These are phyloP conservation scores for Candida arabinofermentans DNA, from an alignment of 805 yeast genomes.

Conservation along the genomic window DNA sequence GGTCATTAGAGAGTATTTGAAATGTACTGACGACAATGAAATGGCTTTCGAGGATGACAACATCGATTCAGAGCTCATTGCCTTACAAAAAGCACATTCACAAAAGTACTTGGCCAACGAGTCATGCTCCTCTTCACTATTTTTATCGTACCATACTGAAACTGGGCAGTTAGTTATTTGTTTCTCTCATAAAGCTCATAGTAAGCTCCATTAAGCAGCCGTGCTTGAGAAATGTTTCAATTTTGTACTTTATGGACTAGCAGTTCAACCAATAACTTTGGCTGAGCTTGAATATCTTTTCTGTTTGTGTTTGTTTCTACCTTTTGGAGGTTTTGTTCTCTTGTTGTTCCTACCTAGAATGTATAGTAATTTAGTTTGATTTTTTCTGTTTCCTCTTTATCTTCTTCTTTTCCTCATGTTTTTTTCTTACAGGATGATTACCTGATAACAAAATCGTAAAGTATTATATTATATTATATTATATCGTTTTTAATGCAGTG, in stretches of 20 bases:
- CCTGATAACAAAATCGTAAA: too few relatives aligned
- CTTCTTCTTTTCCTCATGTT: not conserved
- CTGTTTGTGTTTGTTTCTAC: not conserved
- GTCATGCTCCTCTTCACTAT: slow-evolving; percentile 25
- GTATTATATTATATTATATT: too few relatives aligned
- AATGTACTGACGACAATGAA: slow-evolving; percentile 19
- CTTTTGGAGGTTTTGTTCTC: not conserved
- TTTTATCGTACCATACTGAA: slow-evolving; percentile 23
- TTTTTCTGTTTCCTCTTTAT: not conserved
- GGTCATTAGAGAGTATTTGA: slow-evolving; percentile 16
- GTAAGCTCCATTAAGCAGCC: not conserved
- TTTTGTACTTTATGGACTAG: too few relatives aligned
- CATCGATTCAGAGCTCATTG: slow-evolving; percentile 21
- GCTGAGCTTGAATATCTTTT: not conserved
- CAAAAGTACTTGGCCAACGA: slow-evolving; percentile 3
- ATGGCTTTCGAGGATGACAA: slow-evolving; percentile 17
- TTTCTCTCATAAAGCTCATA: slow-evolving; percentile 29
- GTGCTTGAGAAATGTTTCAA: not conserved
- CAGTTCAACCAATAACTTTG: not conserved
- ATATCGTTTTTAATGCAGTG: too few relatives aligned
- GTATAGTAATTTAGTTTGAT: not conserved
- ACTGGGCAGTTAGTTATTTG: slow-evolving; percentile 26
- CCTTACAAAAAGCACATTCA: slow-evolving; percentile 18
- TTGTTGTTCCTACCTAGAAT: not conserved
- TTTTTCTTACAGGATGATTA: not conserved